phyloP scores from a whole-genome alignment of 2,329 filamentous ascomycete species.

The Paraphaeosphaeria sporulosa region DNA sequence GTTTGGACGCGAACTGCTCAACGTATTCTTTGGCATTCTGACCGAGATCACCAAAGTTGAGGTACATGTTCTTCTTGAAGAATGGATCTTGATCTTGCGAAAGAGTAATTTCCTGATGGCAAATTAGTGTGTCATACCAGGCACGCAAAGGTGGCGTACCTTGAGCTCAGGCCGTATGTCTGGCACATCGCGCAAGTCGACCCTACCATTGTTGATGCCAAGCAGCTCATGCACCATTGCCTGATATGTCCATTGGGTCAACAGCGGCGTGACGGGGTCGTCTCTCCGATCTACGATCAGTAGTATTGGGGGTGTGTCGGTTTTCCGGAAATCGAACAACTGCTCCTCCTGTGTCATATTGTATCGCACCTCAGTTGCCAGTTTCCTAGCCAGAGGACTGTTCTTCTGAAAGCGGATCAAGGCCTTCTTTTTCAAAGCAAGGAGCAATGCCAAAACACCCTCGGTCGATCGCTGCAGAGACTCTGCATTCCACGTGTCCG shows the following conservation, averaged over 20 bases:
- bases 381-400: slow-evolving; percentile 87
- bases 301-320: slow-evolving; percentile 92
- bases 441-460: slow-evolving; percentile 80
- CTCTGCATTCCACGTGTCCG: slow-evolving; percentile 91
- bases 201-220: slow-evolving; percentile 93
- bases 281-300: slow-evolving; percentile 90
- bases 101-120: slow-evolving; percentile 79
- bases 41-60: slow-evolving; percentile 95
- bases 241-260: slow-evolving; percentile 99
- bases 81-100: slow-evolving; percentile 98
- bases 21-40: slow-evolving; percentile 99
- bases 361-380: slow-evolving; percentile 91
- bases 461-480: slow-evolving; percentile 86
- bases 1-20: slow-evolving; percentile 96
- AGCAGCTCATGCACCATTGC: slow-evolving; percentile 99
- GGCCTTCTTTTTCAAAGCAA: slow-evolving; percentile 96
- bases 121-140: not conserved
- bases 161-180: slow-evolving; percentile 86
- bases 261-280: slow-evolving; percentile 90
- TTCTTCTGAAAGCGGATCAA: slow-evolving; percentile 93
- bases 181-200: slow-evolving; percentile 83
- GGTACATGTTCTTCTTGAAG: slow-evolving; percentile 99
- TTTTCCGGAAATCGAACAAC: slow-evolving; percentile 93
- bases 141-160: slow-evolving; percentile 24
- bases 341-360: slow-evolving; percentile 95